Evolutionary conservation across 805 yeast species (phyloP).

Genomic region (Myxozyma neglecta): DNA sequence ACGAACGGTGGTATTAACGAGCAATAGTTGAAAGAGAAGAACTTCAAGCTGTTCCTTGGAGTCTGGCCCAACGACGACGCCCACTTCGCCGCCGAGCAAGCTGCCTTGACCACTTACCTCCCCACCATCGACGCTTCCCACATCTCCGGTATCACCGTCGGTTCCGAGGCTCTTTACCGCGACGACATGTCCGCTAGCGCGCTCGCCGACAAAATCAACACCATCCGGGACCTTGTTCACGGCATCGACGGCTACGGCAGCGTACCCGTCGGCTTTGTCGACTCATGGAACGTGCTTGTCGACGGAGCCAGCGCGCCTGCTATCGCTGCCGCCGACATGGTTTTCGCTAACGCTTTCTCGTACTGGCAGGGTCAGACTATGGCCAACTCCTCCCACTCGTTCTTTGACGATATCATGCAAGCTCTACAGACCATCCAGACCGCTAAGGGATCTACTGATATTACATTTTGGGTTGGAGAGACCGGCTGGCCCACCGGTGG

Average conservation of each 20-base stretch:
- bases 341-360: slow-evolving; percentile 93
- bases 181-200: slow-evolving; percentile 71
- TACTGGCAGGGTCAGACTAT: slow-evolving; percentile 98
- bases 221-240: slow-evolving; percentile 59
- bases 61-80: slow-evolving; percentile 91
- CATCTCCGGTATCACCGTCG: slow-evolving; percentile 79
- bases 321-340: slow-evolving; percentile 76
- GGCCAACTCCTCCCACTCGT: slow-evolving; percentile 81
- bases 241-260: slow-evolving; percentile 60
- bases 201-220: slow-evolving; percentile 66
- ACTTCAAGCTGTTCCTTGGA: slow-evolving; percentile 77
- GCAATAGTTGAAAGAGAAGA: slow-evolving; percentile 52
- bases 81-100: slow-evolving; percentile 72
- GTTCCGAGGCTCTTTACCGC: slow-evolving; percentile 95
- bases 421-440: slow-evolving; percentile 87
- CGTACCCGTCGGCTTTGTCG: slow-evolving; percentile 78
- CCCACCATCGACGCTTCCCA: slow-evolving; percentile 69
- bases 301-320: slow-evolving; percentile 72
- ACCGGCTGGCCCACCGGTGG: slow-evolving; percentile 98
- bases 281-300: slow-evolving; percentile 91
- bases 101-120: slow-evolving; percentile 67
- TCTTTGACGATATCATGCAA: slow-evolving; percentile 97
- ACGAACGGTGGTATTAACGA: neutral
- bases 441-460: slow-evolving; percentile 80
- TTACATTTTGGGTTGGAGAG: slow-evolving; percentile 89